Evolutionary conservation across 192 early-diverging fungal genomes (phyloP).

Genomic region (Backusella psychrophila): DNA sequence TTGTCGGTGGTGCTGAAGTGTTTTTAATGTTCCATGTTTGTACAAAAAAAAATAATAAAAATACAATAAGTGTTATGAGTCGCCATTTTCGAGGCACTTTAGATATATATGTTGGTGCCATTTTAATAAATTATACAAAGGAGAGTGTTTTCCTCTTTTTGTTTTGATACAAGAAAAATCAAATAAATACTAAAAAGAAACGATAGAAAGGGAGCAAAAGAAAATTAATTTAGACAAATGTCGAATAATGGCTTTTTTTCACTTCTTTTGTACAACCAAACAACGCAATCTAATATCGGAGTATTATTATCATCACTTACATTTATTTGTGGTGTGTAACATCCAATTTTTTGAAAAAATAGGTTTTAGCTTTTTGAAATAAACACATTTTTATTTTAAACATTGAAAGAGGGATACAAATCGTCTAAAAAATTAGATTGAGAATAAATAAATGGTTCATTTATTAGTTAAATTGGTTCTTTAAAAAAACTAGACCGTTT

Average conservation of each 20-base stretch:
- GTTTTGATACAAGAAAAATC: not conserved
- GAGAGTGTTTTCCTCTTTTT: not conserved
- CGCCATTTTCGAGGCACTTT: slow-evolving; percentile 8
- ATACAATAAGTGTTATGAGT: not conserved
- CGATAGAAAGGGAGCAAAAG: not conserved
- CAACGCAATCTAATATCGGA: not conserved
- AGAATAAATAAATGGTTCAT: not conserved
- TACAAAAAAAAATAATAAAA: not conserved
- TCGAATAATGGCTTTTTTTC: not conserved
- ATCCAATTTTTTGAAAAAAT: not conserved
- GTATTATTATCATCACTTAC: not conserved
- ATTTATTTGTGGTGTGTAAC: not conserved
- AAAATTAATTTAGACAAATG: not conserved
- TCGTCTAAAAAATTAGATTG: too few species aligned
- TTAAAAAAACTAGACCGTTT: not conserved
- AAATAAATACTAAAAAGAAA: slow-evolving; percentile 1
- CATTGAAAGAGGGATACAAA: not conserved
- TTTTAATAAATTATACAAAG: not conserved
- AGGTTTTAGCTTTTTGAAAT: not conserved
- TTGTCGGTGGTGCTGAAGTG: not conserved
- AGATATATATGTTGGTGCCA: not conserved
- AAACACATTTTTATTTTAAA: not conserved
- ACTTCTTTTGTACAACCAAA: not conserved
- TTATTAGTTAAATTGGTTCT: not conserved
- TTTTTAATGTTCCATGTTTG: slow-evolving; percentile 4